Evolutionary conservation across 129 eudicot species (phyloP).

Genomic region (Rutidosis leptorrhynchoides): DNA sequence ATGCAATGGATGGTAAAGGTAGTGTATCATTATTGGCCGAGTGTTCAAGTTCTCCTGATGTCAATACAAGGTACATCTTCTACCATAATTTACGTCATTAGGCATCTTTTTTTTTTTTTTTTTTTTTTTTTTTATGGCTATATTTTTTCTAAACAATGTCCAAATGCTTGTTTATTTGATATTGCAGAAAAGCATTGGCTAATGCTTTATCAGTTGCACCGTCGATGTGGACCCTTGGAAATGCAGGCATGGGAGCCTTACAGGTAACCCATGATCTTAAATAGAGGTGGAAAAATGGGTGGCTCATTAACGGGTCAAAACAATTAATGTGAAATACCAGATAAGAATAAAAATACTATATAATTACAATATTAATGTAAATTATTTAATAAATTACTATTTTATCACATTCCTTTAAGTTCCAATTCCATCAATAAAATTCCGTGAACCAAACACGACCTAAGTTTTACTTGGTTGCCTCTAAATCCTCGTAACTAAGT

Average conservation of each 20-base stretch:
- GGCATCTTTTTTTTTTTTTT: background rate
- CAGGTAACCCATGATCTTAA: conserved; percentile 51
- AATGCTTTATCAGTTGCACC: conserved; percentile 96
- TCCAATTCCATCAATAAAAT: too few relatives aligned
- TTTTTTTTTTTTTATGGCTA: background rate
- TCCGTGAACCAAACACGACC: too few relatives aligned
- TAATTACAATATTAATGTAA: background rate
- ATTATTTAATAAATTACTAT: background rate
- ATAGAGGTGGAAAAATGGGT: background rate
- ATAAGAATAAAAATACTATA: background rate
- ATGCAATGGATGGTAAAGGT: conserved; percentile 98
- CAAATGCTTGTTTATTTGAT: conserved; percentile 7
- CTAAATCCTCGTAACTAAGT: conserved; percentile 2
- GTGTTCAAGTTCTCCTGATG: conserved; percentile 94
- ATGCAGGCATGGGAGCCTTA: conserved; percentile 99
- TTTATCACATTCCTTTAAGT: too few relatives aligned
- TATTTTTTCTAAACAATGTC: background rate
- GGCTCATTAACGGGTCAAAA: conserved; percentile 2
- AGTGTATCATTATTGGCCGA: conserved; percentile 85
- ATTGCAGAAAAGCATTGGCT: conserved; percentile 84
- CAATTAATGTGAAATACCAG: background rate
- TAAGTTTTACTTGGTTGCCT: conserved; percentile 8
- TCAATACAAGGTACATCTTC: conserved; percentile 61
- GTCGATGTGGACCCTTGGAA: conserved; percentile 99
- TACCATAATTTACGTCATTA: background rate